Conservation (phyloP, 169 alveolate species). For the Eimeria tenella region DNA sequence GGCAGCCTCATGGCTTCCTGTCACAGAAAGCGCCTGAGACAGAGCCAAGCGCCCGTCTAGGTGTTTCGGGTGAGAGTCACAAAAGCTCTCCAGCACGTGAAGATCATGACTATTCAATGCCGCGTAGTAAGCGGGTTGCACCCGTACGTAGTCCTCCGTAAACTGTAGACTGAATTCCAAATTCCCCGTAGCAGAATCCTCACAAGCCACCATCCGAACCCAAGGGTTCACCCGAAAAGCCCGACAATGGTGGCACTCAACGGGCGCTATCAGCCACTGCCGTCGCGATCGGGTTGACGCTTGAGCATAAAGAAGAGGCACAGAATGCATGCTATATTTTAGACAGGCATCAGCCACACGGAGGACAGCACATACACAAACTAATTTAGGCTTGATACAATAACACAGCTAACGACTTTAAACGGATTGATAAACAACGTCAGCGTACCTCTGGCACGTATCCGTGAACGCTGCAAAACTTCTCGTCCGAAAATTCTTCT, state of each 20-base stretch:
- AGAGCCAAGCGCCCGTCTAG: conserved; percentile 55
- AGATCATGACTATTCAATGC: conserved; percentile 9
- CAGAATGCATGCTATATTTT: too few species aligned
- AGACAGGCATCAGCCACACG: too few species aligned
- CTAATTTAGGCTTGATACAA: not conserved
- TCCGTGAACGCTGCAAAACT: not conserved
- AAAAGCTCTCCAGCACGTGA: not conserved
- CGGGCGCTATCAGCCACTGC: conserved; percentile 7
- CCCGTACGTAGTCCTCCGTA: conserved; percentile 48
- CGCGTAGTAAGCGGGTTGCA: not conserved
- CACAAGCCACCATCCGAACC: not conserved
- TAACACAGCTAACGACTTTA: not conserved
- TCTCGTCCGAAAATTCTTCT: conserved; percentile 53
- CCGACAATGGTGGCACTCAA: not conserved
- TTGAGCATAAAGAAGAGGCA: too few species aligned
- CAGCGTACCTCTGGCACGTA: not conserved
- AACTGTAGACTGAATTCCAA: conserved; percentile 39
- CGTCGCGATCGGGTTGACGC: conserved; percentile 14
- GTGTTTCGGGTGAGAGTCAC: conserved; percentile 1
- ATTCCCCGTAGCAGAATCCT: not conserved
- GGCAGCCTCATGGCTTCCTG: conserved; percentile 22
- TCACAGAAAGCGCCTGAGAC: not conserved
- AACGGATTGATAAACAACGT: not conserved
- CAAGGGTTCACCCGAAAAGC: not conserved
- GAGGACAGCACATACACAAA: too few species aligned